Percentiles rank a stretch among this genome's conserved stretches.
Evolutionary conservation across 805 yeast species (phyloP).

Genomic region (Saccharomycopsis javanensis): DNA sequence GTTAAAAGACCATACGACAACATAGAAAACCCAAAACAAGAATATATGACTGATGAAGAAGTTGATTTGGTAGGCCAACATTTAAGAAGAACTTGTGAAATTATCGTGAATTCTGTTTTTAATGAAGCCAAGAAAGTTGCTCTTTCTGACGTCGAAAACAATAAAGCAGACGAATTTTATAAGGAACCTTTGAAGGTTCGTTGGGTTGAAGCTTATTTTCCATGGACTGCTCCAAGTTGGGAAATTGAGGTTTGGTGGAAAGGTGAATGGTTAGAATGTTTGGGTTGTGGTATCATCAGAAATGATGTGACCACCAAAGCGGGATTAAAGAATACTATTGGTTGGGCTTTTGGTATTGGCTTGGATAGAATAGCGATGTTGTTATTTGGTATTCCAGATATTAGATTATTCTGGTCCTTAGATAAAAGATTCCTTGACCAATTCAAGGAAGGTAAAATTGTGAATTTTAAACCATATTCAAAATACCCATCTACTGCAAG

Average conservation of each 20-base stretch:
- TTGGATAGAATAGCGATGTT: slow-evolving; percentile 94
- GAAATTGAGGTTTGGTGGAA: slow-evolving; percentile 99
- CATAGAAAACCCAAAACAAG: slow-evolving; percentile 69
- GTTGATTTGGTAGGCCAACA: slow-evolving; percentile 63
- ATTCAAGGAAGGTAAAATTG: slow-evolving; percentile 54
- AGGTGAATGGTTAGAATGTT: slow-evolving; percentile 94
- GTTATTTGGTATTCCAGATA: slow-evolving; percentile 90
- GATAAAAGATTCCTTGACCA: slow-evolving; percentile 73
- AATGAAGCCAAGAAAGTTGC: slow-evolving; percentile 52
- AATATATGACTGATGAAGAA: slow-evolving; percentile 59
- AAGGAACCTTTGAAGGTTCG: slow-evolving; percentile 74
- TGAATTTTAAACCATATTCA: slow-evolving; percentile 78
- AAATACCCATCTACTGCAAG: slow-evolving; percentile 80
- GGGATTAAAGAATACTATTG: slow-evolving; percentile 55
- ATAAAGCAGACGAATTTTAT: slow-evolving; percentile 38
- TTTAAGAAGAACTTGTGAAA: slow-evolving; percentile 77
- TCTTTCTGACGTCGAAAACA: slow-evolving; percentile 34
- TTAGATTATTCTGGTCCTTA: slow-evolving; percentile 81
- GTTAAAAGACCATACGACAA: slow-evolving; percentile 44
- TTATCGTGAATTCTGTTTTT: slow-evolving; percentile 74
- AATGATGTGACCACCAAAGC: slow-evolving; percentile 69
- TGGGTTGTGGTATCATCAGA: slow-evolving; percentile 89
- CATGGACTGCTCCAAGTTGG: slow-evolving; percentile 98
- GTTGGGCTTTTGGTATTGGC: slow-evolving; percentile 98
- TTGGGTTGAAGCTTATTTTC: slow-evolving; percentile 94